A percentile compares a stretch with the other conserved stretches of the same genome.
These are phyloP conservation scores for Diaporthe nobilis DNA, from an alignment of 2,329 filamentous ascomycete species.

Conservation along the genomic window DNA sequence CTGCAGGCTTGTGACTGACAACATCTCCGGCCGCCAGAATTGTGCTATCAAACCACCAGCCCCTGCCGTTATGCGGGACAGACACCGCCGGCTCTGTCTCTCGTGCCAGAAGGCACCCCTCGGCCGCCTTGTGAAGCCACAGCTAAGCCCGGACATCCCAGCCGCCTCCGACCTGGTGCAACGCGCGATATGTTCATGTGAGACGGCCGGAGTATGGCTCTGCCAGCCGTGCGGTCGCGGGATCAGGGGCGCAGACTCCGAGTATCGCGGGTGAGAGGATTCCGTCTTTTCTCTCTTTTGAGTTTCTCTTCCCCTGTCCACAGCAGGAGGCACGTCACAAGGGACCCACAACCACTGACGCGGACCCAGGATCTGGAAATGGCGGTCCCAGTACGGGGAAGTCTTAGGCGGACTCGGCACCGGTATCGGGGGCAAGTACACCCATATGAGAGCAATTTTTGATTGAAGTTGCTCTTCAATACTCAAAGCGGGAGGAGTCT, in stretches of 20 bases:
- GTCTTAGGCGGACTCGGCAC: conserved; percentile 85
- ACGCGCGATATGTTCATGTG: conserved; percentile 67
- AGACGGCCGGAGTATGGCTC: conserved; percentile 77
- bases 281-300: conserved; percentile 13
- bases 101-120: conserved; percentile 82
- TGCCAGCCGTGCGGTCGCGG: conserved; percentile 86
- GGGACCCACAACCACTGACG: conserved; percentile 35
- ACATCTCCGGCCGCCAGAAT: conserved; percentile 73
- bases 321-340: conserved; percentile 5
- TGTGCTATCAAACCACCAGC: conserved; percentile 89
- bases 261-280: conserved; percentile 67
- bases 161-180: conserved; percentile 70
- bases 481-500: background rate
- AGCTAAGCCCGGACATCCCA: conserved; percentile 60
- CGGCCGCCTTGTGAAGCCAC: conserved; percentile 63
- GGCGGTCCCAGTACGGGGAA: conserved; percentile 88
- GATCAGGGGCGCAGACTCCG: conserved; percentile 71
- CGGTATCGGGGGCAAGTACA: conserved; percentile 73
- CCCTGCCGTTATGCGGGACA: conserved; percentile 74
- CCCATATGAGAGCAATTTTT: background rate
- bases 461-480: background rate
- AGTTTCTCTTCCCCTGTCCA: conserved; percentile 4
- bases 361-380: conserved; percentile 80
- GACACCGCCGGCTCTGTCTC: conserved; percentile 85
- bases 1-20: conserved; percentile 23